Evolutionary conservation across 2,329 filamentous ascomycete species (phyloP).

Genomic region (Alternaria arbusti): DNA sequence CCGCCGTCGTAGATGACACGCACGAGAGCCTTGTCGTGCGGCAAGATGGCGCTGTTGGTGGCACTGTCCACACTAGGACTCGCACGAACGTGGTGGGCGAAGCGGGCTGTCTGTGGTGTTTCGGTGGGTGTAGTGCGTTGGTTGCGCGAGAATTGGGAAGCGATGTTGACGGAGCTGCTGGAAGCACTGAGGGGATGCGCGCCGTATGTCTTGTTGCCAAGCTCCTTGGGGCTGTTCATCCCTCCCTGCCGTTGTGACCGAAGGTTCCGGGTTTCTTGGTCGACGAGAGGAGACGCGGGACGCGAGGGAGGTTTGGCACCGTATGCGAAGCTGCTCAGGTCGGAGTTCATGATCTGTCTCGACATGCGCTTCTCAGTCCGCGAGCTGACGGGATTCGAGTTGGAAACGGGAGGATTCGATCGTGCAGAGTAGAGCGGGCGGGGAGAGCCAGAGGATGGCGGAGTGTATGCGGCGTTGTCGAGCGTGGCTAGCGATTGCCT

Average conservation of each 20-base stretch:
- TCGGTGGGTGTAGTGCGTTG: conserved; percentile 65
- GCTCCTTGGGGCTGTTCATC: conserved; percentile 63
- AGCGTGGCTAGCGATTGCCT: conserved; percentile 86
- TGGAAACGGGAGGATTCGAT: conserved; percentile 48
- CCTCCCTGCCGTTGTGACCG: conserved; percentile 66
- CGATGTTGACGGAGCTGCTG: conserved; percentile 54
- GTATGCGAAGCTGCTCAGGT: conserved; percentile 52
- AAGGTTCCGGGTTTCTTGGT: conserved; percentile 59
- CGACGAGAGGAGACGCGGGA: conserved; percentile 73
- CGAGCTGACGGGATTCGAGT: conserved; percentile 38
- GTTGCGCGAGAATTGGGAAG: conserved; percentile 54
- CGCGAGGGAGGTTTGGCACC: conserved; percentile 66
- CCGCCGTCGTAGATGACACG: conserved; percentile 92
- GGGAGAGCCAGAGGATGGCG: conserved; percentile 69
- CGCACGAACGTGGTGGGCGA: conserved; percentile 74
- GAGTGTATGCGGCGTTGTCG: conserved; percentile 68
- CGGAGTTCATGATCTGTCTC: conserved; percentile 52
- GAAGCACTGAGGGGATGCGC: conserved; percentile 61
- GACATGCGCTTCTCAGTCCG: conserved; percentile 57
- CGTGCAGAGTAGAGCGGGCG: conserved; percentile 65
- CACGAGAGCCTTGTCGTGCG: conserved; percentile 85
- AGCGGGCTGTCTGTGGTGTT: conserved; percentile 65
- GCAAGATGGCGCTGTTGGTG: conserved; percentile 76
- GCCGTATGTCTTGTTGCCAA: conserved; percentile 61
- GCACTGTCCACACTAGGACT: conserved; percentile 86